Evolutionary conservation across 148 eudicot species (phyloP).

Genomic region (Heliamphora exappendiculata): DNA sequence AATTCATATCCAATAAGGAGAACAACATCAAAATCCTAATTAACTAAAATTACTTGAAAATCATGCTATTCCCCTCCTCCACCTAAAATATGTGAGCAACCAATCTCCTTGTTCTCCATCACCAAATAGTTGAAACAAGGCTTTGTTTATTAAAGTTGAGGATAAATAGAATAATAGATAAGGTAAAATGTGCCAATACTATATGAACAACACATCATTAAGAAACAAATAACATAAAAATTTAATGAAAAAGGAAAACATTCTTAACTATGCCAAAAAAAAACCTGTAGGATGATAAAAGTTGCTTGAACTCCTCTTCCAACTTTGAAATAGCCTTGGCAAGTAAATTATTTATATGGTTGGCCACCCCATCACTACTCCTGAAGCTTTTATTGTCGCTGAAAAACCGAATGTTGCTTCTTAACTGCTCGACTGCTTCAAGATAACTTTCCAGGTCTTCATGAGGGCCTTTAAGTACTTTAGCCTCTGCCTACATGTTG

Average conservation of each 20-base stretch:
- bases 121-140: not conserved
- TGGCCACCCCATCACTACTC: slow-evolving; percentile 47
- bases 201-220: not conserved
- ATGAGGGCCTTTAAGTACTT: slow-evolving; percentile 83
- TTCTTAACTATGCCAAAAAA: not conserved
- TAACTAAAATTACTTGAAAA: no score
- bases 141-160: not conserved
- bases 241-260: not conserved
- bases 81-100: no score
- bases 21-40: no score
- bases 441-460: slow-evolving; percentile 89
- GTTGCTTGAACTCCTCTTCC: slow-evolving; percentile 75
- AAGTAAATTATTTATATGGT: slow-evolving; percentile 51
- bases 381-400: slow-evolving; percentile 48
- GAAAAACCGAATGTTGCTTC: slow-evolving; percentile 49
- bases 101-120: no score
- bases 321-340: slow-evolving; percentile 57
- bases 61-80: no score
- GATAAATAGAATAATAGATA: not conserved
- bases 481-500: slow-evolving; percentile 70
- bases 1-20: no score
- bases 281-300: slow-evolving; percentile 65
- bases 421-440: slow-evolving; percentile 73
- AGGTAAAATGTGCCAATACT: not conserved
- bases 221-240: not conserved